Conservation (phyloP, 257 asterid genomes). For the Eucommia ulmoides region DNA sequence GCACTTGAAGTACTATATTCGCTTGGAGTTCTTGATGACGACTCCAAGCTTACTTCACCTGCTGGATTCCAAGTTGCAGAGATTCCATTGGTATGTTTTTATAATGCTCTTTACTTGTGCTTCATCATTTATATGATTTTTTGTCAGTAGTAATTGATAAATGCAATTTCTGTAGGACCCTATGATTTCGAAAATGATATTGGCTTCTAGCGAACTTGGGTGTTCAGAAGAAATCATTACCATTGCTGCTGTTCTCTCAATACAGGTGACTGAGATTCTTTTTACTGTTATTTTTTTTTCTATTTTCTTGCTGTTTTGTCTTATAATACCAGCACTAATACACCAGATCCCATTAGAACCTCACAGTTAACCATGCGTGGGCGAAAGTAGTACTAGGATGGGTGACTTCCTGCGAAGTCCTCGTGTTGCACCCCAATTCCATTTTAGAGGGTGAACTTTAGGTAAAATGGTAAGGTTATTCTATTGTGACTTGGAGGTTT, state of each 20-base stretch:
- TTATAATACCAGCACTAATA: too few relatives aligned
- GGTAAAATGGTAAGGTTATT: too few relatives aligned
- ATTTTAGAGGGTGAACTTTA: too few relatives aligned
- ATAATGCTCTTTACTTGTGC: too few relatives aligned
- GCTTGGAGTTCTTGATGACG: conserved; percentile 81
- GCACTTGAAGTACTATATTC: conserved; percentile 94
- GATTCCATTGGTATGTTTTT: conserved; percentile 67
- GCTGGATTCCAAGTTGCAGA: conserved; percentile 93
- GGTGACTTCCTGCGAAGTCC: too few relatives aligned
- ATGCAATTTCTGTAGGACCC: conserved; percentile 50
- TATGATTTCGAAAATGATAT: conserved; percentile 75
- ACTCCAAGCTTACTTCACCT: conserved; percentile 90
- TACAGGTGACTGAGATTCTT: conserved; percentile 42
- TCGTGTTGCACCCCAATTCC: too few relatives aligned
- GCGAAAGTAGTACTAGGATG: too few relatives aligned
- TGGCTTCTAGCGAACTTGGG: conserved; percentile 72
- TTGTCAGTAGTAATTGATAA: background rate
- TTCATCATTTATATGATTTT: too few relatives aligned
- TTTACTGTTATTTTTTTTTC: background rate
- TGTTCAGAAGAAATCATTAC: conserved; percentile 89
- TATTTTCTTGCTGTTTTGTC: too few relatives aligned
- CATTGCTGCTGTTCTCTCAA: conserved; percentile 82
- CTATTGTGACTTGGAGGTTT: too few relatives aligned
- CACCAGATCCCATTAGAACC: too few relatives aligned
- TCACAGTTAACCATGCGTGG: too few relatives aligned